Evolutionary conservation across 2,329 filamentous ascomycete genomes (phyloP).

Genomic region (Talaromyces sp.): DNA sequence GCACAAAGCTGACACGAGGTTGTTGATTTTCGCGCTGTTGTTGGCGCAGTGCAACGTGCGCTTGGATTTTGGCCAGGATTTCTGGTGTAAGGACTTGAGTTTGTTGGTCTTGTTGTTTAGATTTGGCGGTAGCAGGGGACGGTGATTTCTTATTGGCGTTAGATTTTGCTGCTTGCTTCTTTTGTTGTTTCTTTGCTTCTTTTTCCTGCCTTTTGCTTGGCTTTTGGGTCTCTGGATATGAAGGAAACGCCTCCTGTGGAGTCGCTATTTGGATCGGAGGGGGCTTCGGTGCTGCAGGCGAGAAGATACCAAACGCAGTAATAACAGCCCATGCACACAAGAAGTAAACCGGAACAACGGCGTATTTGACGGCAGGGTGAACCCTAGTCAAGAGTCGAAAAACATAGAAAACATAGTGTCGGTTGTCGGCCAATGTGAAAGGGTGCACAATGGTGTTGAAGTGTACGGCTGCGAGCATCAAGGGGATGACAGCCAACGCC

Average conservation of each 20-base stretch:
- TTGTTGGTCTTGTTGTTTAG: constrained; percentile 22
- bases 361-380: constrained; percentile 63
- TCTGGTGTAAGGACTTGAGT: constrained; percentile 30
- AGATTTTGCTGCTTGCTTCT: constrained; percentile 26
- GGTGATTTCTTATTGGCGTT: constrained; percentile 23
- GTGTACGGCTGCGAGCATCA: constrained; percentile 57
- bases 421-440: constrained; percentile 92
- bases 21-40: constrained; percentile 28
- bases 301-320: constrained; percentile 56
- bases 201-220: constrained; percentile 25
- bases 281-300: constrained; percentile 20
- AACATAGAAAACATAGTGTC: constrained; percentile 96
- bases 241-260: constrained; percentile 23
- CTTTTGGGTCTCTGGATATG: constrained; percentile 21
- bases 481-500: constrained; percentile 35
- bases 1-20: constrained; percentile 52
- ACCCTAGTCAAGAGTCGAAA: constrained; percentile 79
- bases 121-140: background rate
- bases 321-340: constrained; percentile 68
- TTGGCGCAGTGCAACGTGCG: constrained; percentile 33
- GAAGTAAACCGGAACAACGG: constrained; percentile 69
- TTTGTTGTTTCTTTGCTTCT: constrained; percentile 27
- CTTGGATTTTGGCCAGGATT: constrained; percentile 31
- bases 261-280: constrained; percentile 1
- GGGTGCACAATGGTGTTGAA: constrained; percentile 94